These are phyloP conservation scores for Isoetes engelmannii DNA, from an alignment of 83 land plant species.

Conservation along the genomic window DNA sequence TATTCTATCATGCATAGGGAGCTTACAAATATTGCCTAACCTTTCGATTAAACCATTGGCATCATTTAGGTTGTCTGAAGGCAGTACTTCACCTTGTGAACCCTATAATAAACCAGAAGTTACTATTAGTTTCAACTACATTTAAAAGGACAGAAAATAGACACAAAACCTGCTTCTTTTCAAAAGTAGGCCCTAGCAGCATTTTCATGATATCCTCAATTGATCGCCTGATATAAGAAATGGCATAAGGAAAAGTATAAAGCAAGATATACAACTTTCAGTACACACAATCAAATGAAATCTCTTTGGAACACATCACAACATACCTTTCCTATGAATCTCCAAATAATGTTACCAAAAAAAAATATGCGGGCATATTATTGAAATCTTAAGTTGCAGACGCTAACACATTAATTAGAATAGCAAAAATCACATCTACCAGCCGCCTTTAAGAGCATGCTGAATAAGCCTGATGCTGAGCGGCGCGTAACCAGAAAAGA, in stretches of 20 bases:
- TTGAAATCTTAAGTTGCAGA: background rate
- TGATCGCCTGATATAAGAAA: slow-evolving; percentile 47
- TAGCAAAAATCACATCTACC: slow-evolving; percentile 36
- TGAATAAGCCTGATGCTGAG: slow-evolving; percentile 88
- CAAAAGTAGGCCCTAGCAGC: slow-evolving; percentile 80
- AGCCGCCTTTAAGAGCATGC: slow-evolving; percentile 75
- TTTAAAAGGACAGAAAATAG: background rate
- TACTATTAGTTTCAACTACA: too few species aligned
- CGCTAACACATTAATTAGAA: too few species aligned
- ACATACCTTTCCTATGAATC: background rate
- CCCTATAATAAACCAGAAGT: too few species aligned
- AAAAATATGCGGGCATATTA: background rate
- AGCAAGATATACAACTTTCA: slow-evolving; percentile 1
- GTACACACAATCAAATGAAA: background rate
- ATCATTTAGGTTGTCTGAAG: too few species aligned
- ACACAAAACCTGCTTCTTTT: slow-evolving; percentile 51
- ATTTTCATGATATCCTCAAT: slow-evolving; percentile 76
- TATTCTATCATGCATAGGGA: too few species aligned
- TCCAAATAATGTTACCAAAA: background rate
- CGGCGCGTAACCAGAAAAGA: slow-evolving; percentile 99
- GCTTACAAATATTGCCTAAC: too few species aligned
- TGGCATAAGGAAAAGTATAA: background rate
- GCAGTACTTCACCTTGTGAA: too few species aligned
- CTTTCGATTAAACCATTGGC: too few species aligned
- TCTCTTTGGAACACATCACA: background rate